Evolutionary conservation across 352 stramenopile genomes (phyloP), one percentile per base, ranked within the genome.

Genomic region (Labyrinthula sp.): DNA sequence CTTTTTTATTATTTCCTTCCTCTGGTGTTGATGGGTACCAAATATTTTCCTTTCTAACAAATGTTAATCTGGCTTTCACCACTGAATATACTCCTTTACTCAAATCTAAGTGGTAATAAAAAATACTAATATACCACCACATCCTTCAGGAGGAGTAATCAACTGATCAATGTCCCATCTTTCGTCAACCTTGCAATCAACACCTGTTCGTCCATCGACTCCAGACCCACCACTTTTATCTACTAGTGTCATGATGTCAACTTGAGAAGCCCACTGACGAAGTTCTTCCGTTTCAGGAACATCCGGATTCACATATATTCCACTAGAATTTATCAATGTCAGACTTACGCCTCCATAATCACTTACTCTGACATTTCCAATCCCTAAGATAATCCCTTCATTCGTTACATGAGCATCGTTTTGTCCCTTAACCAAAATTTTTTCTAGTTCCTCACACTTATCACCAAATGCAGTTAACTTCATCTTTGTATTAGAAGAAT

Each of bases 181-280:
- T n/a, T n/a, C n/a, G n/a, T n/a, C n/a, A n/a, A n/a, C n/a, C n/a
- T n/a, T n/a, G 36, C 46, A 38, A 94, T 76, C 59, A 82, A 95
- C 67, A 95, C 86, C 12, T 79, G 76, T 65, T 95, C 95, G 43
- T 95, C 83, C 1, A 61, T 67, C 56, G 81, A 82, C 33, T 86
- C 88, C 45, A 97, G 68, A 29, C 92, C 69, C 58, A 92, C 79
- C 24, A 67, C 61, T 60, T 93, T 93, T 60, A 97, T 97, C 60
- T 82, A 70, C 25, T 61, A 71, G 37, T 95, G 71, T 10, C 69
- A 63, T 14, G 77, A 75, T 45, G 82, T 73, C 45, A 89, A 67
- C 1, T 72, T 50, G 57, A 94, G 25, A 7, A 12, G 10, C 14
- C 73, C 75, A 83, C 36, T 69, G 78, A 28, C 77, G 69, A 15